Evolutionary conservation across 768 basidiomycete genomes (phyloP).

Genomic region (Gautieria morchelliformis): DNA sequence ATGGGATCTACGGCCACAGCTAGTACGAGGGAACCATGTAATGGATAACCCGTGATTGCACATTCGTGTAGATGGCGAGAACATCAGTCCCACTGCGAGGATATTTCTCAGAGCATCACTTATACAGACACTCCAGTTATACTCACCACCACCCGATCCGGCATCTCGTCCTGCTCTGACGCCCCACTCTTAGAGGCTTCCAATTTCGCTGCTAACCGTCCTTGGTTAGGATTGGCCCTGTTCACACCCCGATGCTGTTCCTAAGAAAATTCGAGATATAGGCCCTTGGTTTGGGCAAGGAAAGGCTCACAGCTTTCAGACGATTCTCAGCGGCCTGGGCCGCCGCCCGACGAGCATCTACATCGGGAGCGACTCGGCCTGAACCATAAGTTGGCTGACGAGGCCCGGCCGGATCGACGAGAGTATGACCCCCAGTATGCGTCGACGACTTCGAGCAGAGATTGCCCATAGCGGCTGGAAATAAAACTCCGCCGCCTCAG

Average conservation of each 20-base stretch:
- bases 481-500: slow-evolving; percentile 8
- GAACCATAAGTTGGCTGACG: not conserved
- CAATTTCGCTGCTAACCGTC: slow-evolving; percentile 33
- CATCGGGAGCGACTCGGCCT: not conserved
- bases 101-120: not conserved
- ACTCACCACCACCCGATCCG: slow-evolving; percentile 39
- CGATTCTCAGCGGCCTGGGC: slow-evolving; percentile 28
- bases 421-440: slow-evolving; percentile 22
- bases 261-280: slow-evolving; percentile 15
- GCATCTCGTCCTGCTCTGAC: slow-evolving; percentile 28
- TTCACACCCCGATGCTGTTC: slow-evolving; percentile 33
- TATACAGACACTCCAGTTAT: slow-evolving; percentile 12
- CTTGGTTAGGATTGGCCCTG: slow-evolving; percentile 36
- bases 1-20: too few relatives aligned
- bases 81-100: not conserved
- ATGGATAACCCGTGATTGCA: not conserved
- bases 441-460: slow-evolving; percentile 27
- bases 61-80: not conserved
- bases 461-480: slow-evolving; percentile 20
- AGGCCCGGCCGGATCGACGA: slow-evolving; percentile 11
- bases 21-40: too few relatives aligned
- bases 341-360: slow-evolving; percentile 20
- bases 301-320: slow-evolving; percentile 21
- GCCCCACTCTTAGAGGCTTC: slow-evolving; percentile 29
- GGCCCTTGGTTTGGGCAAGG: not conserved